A percentile compares a stretch with the other conserved stretches of the same genome.
Evolutionary conservation across 768 basidiomycete species (phyloP).

Genomic region (Sporobolomyces roseus): DNA sequence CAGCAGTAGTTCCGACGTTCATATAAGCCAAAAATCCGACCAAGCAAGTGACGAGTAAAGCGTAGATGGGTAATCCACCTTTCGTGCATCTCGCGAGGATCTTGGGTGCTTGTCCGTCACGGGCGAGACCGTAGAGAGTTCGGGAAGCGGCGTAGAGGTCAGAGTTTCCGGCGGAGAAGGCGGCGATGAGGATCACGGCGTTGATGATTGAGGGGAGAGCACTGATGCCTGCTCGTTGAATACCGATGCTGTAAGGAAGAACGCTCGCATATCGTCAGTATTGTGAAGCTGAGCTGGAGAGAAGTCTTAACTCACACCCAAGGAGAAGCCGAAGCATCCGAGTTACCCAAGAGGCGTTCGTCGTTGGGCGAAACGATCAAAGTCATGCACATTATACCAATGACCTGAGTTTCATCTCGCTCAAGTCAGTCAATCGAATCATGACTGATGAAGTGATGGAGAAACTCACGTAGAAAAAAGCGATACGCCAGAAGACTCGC

Average conservation of each 20-base stretch:
- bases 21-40: slow-evolving; percentile 69
- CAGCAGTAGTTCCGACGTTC: slow-evolving; percentile 54
- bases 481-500: slow-evolving; percentile 69
- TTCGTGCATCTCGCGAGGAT: slow-evolving; percentile 63
- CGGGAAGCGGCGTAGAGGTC: slow-evolving; percentile 61
- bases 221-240: slow-evolving; percentile 69
- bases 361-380: slow-evolving; percentile 74
- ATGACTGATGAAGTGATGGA: not conserved
- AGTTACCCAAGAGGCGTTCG: slow-evolving; percentile 55
- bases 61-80: slow-evolving; percentile 70
- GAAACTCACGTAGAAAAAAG: slow-evolving; percentile 63
- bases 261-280: too few species aligned
- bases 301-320: slow-evolving; percentile 64
- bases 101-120: slow-evolving; percentile 73
- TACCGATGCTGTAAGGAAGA: slow-evolving; percentile 11
- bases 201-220: slow-evolving; percentile 68
- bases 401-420: slow-evolving; percentile 7
- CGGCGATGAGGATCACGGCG: slow-evolving; percentile 66
- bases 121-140: slow-evolving; percentile 73
- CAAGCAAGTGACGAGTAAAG: slow-evolving; percentile 63
- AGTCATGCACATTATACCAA: slow-evolving; percentile 70
- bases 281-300: too few species aligned
- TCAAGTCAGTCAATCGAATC: not conserved
- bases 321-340: slow-evolving; percentile 47
- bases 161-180: slow-evolving; percentile 82